A percentile compares a stretch with the other conserved stretches of the same genome.
Conservation (phyloP, 2,329 filamentous ascomycete species). For the Apiospora aurea region DNA sequence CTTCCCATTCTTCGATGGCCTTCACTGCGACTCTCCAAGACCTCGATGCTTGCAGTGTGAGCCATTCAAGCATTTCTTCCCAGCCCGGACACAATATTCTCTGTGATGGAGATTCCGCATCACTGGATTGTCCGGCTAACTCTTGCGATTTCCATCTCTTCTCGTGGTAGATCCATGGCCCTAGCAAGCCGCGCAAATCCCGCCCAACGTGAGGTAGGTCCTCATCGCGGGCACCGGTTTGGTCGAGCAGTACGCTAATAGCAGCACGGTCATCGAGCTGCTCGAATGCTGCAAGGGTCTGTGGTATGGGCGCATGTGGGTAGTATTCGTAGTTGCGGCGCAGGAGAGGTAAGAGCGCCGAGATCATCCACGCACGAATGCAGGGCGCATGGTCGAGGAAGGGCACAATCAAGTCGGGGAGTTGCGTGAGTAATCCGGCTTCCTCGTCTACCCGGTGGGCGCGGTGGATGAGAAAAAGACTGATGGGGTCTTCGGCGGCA, state of each 20-base stretch:
- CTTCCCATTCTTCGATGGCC: slow-evolving; percentile 75
- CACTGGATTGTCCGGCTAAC: slow-evolving; percentile 32
- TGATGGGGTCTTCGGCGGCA: slow-evolving; percentile 61
- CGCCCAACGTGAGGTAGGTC: slow-evolving; percentile 58
- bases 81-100: slow-evolving; percentile 64
- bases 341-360: slow-evolving; percentile 72
- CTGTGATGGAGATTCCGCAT: slow-evolving; percentile 34
- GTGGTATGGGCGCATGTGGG: slow-evolving; percentile 52
- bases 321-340: slow-evolving; percentile 76
- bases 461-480: slow-evolving; percentile 71
- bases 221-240: slow-evolving; percentile 54
- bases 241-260: slow-evolving; percentile 66
- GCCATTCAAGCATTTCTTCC: slow-evolving; percentile 74
- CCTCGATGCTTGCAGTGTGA: slow-evolving; percentile 63
- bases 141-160: slow-evolving; percentile 58
- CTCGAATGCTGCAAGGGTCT: slow-evolving; percentile 70
- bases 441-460: slow-evolving; percentile 74
- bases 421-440: slow-evolving; percentile 73
- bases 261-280: slow-evolving; percentile 64
- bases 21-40: slow-evolving; percentile 69
- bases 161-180: slow-evolving; percentile 76
- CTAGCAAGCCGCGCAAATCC: slow-evolving; percentile 72
- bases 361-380: slow-evolving; percentile 73
- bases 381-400: slow-evolving; percentile 69
- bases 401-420: slow-evolving; percentile 71